Evolutionary conservation across 345 rosid genomes (phyloP).

Genomic region (Draba incana): DNA sequence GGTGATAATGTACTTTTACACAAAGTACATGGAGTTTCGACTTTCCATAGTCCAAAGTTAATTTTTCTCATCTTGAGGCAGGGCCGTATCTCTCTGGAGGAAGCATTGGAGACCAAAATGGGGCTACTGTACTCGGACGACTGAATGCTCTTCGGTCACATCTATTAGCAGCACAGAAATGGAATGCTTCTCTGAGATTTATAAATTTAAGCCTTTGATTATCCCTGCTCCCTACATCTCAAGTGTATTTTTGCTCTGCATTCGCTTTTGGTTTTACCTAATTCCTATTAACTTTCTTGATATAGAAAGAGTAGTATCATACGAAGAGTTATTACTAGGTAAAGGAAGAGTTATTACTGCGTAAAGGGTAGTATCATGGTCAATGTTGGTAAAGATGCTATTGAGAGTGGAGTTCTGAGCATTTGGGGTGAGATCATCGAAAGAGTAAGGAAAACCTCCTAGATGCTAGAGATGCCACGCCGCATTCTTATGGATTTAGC

Average conservation of each 20-base stretch:
- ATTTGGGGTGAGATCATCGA: conserved; percentile 66
- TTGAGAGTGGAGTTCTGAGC: conserved; percentile 54
- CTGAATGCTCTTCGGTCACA: conserved; percentile 60
- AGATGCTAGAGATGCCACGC: conserved; percentile 64
- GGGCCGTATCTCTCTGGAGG: conserved; percentile 34
- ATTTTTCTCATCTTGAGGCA: conserved; percentile 30
- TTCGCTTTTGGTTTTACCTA: conserved; percentile 1
- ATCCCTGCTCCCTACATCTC: background rate
- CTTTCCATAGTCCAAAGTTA: conserved; percentile 36
- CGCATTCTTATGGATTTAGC: conserved; percentile 78
- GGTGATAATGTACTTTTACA: conserved; percentile 32
- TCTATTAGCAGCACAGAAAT: conserved; percentile 64
- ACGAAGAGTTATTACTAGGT: conserved; percentile 60
- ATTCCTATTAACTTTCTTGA: too few relatives aligned
- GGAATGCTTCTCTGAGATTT: conserved; percentile 54
- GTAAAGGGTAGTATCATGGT: too few relatives aligned
- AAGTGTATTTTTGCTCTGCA: too few relatives aligned
- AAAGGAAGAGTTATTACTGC: too few relatives aligned
- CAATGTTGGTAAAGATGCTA: conserved; percentile 66
- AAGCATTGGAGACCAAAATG: conserved; percentile 31
- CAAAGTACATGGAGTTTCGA: conserved; percentile 36
- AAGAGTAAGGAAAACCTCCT: conserved; percentile 57
- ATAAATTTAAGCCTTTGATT: conserved; percentile 4
- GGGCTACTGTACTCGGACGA: conserved; percentile 50
- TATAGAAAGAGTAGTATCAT: conserved; percentile 37